Conservation (phyloP, 2,329 filamentous ascomycete species). For the Mycosphaerella arachidis region DNA sequence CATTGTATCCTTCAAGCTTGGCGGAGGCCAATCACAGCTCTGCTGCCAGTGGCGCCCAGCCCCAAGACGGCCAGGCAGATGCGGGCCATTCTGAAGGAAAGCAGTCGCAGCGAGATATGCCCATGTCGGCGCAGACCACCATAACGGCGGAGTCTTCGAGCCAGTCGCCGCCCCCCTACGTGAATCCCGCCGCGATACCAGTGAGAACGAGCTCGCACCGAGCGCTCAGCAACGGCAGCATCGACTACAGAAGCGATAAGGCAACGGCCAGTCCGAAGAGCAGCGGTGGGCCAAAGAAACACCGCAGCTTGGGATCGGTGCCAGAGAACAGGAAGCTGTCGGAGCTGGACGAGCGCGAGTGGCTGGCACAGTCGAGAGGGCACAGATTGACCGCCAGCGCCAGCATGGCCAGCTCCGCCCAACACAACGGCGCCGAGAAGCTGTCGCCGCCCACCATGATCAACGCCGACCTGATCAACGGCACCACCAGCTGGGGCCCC, state of each 20-base stretch:
- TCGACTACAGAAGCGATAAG: conserved; percentile 6
- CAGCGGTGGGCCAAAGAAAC: conserved; percentile 16
- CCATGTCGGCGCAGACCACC: neutral
- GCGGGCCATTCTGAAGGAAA: neutral
- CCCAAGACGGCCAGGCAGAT: neutral
- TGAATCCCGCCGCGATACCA: conserved; percentile 51
- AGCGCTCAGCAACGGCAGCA: conserved; percentile 37
- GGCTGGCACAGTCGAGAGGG: conserved; percentile 23
- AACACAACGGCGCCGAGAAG: conserved; percentile 12
- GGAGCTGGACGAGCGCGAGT: conserved; percentile 27
- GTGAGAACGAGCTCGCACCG: conserved; percentile 67
- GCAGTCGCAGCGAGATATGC: conserved; percentile 9
- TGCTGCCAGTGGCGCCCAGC: neutral
- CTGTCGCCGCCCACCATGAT: conserved; percentile 18
- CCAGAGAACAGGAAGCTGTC: conserved; percentile 21
- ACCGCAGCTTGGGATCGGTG: conserved; percentile 23
- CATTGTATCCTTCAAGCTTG: conserved; percentile 6
- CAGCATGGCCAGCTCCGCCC: conserved; percentile 10
- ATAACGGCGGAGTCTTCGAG: neutral
- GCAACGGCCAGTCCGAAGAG: conserved; percentile 14
- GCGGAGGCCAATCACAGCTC: neutral
- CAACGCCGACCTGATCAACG: conserved; percentile 37
- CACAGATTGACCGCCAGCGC: conserved; percentile 24
- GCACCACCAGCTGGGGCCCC: conserved; percentile 57
- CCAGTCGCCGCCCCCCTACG: conserved; percentile 7